phyloP scores from a whole-genome alignment of 2,329 filamentous ascomycete species.

The Fusarium praegraminearum region DNA sequence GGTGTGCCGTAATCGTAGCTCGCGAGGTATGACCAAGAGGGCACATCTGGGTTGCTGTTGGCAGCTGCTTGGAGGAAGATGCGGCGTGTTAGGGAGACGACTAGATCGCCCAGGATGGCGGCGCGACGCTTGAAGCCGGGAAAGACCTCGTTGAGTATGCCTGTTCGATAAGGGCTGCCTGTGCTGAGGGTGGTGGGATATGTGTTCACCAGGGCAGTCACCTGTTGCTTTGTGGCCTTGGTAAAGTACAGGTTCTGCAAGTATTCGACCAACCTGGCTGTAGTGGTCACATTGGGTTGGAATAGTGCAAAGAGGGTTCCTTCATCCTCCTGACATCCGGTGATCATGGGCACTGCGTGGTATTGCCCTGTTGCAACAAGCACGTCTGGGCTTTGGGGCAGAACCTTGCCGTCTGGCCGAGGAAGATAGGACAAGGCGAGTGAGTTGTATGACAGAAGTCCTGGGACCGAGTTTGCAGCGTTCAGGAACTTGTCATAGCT shows the following conservation, averaged over 20 bases:
- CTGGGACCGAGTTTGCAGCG: slow-evolving; percentile 77
- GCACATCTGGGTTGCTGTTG: slow-evolving; percentile 66
- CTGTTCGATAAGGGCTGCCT: slow-evolving; percentile 80
- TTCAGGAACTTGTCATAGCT: slow-evolving; percentile 71
- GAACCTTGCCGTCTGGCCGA: slow-evolving; percentile 74
- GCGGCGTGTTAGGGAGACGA: slow-evolving; percentile 79
- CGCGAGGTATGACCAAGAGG: slow-evolving; percentile 79
- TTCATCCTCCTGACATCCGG: slow-evolving; percentile 84
- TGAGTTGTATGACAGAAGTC: slow-evolving; percentile 74
- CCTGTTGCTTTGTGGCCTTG: slow-evolving; percentile 61
- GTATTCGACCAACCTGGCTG: slow-evolving; percentile 70
- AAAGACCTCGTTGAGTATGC: slow-evolving; percentile 76
- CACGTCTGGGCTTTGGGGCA: slow-evolving; percentile 72
- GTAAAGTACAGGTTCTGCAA: slow-evolving; percentile 71
- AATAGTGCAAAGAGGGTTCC: slow-evolving; percentile 80
- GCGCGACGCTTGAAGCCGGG: slow-evolving; percentile 82
- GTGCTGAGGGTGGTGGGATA: slow-evolving; percentile 68
- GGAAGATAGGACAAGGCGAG: slow-evolving; percentile 80
- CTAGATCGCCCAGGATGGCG: slow-evolving; percentile 79
- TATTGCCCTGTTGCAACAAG: slow-evolving; percentile 64
- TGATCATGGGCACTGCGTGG: slow-evolving; percentile 63
- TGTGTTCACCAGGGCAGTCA: slow-evolving; percentile 69
- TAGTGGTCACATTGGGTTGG: slow-evolving; percentile 75
- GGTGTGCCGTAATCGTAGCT: slow-evolving; percentile 79
- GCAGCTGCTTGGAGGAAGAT: slow-evolving; percentile 66